A percentile compares a stretch with the other conserved stretches of the same genome.
These are phyloP conservation scores for Yarrowia hollandica DNA, from an alignment of 805 yeast genomes.

Conservation along the genomic window DNA sequence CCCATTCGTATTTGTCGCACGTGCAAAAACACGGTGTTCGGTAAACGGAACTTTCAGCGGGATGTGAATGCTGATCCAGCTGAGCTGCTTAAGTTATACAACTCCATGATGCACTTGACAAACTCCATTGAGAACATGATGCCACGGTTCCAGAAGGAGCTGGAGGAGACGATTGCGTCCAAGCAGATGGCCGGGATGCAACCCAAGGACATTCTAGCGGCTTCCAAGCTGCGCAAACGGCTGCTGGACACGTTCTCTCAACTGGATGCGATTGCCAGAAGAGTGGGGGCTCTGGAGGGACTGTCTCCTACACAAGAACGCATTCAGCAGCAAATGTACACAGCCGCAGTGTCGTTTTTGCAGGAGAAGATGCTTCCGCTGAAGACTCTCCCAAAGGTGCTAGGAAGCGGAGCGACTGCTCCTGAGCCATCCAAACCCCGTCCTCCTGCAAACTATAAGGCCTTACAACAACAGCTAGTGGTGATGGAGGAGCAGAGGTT, in stretches of 20 bases:
- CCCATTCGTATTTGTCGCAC: conserved; percentile 57
- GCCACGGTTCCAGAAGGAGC: conserved; percentile 48
- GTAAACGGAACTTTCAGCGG: conserved; percentile 50
- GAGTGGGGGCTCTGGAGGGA: conserved; percentile 33
- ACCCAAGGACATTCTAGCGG: conserved; percentile 36
- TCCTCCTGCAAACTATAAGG: conserved; percentile 32
- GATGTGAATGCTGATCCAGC: conserved; percentile 45
- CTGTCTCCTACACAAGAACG: conserved; percentile 46
- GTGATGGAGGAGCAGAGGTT: conserved; percentile 83
- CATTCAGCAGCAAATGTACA: conserved; percentile 56
- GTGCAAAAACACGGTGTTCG: conserved; percentile 66
- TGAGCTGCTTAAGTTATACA: conserved; percentile 4
- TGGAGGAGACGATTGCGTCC: conserved; percentile 37
- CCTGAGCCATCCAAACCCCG: conserved; percentile 35
- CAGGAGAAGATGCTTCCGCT: conserved; percentile 67
- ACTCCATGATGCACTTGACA: conserved; percentile 3
- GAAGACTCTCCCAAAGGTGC: conserved; percentile 56
- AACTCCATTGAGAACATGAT: conserved; percentile 33
- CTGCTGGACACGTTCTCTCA: conserved; percentile 52
- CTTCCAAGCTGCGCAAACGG: conserved; percentile 47
- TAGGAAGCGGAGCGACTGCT: conserved; percentile 35
- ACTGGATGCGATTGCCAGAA: conserved; percentile 52
- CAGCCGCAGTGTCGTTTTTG: conserved; percentile 57
- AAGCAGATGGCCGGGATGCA: conserved; percentile 40
- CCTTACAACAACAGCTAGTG: conserved; percentile 71